These are phyloP conservation scores for Tolypocladium ovalisporum DNA, from an alignment of 2,329 filamentous ascomycete species.

Conservation along the genomic window DNA sequence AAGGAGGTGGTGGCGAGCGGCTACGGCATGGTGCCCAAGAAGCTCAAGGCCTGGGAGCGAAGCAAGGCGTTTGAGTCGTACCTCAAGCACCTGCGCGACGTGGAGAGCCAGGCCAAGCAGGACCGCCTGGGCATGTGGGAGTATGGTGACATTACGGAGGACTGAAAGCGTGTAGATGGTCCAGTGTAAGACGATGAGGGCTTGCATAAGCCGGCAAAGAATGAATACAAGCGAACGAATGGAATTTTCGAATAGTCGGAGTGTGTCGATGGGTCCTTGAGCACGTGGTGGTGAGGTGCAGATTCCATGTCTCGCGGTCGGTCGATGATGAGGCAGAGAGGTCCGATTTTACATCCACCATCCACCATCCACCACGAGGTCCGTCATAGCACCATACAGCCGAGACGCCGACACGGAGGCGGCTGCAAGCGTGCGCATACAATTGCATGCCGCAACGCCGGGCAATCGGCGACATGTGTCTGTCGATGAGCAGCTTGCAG, in stretches of 20 bases:
- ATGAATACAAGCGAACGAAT: background rate
- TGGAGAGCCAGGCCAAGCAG: conserved; percentile 69
- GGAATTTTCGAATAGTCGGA: background rate
- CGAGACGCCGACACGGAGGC: no score
- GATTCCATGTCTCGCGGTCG: background rate
- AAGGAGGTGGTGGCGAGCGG: conserved; percentile 76
- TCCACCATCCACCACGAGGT: background rate
- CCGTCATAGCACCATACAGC: background rate
- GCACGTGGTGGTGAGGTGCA: background rate
- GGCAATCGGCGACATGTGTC: no score
- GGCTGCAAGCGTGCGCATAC: no score
- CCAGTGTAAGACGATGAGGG: background rate
- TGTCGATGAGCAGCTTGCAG: no score
- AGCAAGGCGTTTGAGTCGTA: conserved; percentile 57
- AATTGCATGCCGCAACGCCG: no score
- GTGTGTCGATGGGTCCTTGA: background rate
- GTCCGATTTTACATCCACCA: background rate
- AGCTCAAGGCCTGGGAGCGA: conserved; percentile 86
- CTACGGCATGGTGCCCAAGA: conserved; percentile 81
- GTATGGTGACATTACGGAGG: conserved; percentile 92
- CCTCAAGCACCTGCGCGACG: conserved; percentile 59
- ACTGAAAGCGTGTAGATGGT: conserved; percentile 34
- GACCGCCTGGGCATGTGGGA: conserved; percentile 89
- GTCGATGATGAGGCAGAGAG: background rate
- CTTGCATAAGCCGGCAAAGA: background rate